Base-by-base conservation (phyloP, 2,329 filamentous ascomycete species). In the Paracamarosporium sp. region DNA sequence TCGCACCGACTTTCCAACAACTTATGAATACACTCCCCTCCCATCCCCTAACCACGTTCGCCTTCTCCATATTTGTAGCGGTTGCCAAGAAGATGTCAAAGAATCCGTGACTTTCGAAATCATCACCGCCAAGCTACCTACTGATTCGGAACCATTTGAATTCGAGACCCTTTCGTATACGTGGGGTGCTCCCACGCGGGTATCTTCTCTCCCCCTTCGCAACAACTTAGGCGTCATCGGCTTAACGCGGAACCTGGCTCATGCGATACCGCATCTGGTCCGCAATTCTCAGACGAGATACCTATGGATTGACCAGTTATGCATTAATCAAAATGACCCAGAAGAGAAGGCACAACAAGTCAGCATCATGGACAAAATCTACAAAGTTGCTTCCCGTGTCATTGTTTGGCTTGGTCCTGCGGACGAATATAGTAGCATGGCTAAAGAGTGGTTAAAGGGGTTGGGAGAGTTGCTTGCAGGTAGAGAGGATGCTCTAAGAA, bases 331-430 rank as follows among this genome's bases (percentile, higher is more conserved):
- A 53, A 48, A 59, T 1, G 67, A 76, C 55, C 44, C 61, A 20
- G 43, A 50, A 5, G 74, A 78, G 40, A 69, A 70, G 20, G 63
- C 57, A 4, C 60, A 69, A 22, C 75, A 77, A 57, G 71, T 78
- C 5, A 64, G 62, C 3, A 70, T 77, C 27, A 78, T 78, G 73
- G 66, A 71, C 9, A 50, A 70, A 4, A 73, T 78, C 35, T 77
- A 73, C 63, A 62, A 53, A 30, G 51, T 45, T 20, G 65, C 67
- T 6, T 57, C 46, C 1, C 35, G 57, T 0, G 61, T 69, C 1
- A 50, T 70, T 1, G 51, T 69, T 8, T 66, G 61, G 59, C 56
- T 69, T 4, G 66, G 63, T 15, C 46, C 47, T n/a, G 57, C 50
- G 43, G 57, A 61, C 25, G 56, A 62, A 5, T 38, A 36, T 27